Evolutionary conservation across 495 filamentous ascomycete genomes (phyloP), one percentile per base, ranked within the genome.

Genomic region (Aspergillus saccharolyticus): DNA sequence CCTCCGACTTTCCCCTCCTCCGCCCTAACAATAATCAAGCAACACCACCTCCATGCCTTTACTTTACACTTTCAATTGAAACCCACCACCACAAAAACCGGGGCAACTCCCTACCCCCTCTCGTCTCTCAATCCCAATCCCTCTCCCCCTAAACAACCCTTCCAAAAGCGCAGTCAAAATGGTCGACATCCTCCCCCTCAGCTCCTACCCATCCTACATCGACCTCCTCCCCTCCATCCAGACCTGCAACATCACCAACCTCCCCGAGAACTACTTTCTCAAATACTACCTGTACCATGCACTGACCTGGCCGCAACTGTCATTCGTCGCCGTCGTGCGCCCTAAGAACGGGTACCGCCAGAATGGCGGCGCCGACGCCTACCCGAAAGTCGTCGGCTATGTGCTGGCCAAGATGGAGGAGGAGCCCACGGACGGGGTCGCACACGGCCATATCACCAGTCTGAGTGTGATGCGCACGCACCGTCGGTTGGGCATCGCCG

Each of bases 201-300:
- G 68, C 65, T 71, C 66, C 50, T 79, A 75, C 70, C 76, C 76
- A 63, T 76, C 73, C 46, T 77, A 79, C 70, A 77, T 79, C 70
- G 73, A 78, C 70, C 76, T 79, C 61, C 77, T 93, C 96, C 63
- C 94, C 90, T 86, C 96, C 63, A 93, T 98, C 66, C 94, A 98
- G 78, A 89, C 91, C 74, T 91, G 94, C 63, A 98, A 98, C 79
- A 90, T 97, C 71, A 96, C 96, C 68, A 98, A 98, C 78, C 82
- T 98, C 25, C 94, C 94, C 64, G 94, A 98, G 76, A 98, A 98
- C 80, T 98, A 98, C 83, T 97, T 97, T 74, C 85, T 95, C 75
- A 98, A 98, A 83, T 98, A 98, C 82, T 98, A 98, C 82, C 89
- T 98, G 65, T 98, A 98, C 83, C 94, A 98, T 74, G 94, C 94